phyloP scores from a whole-genome alignment of 306 rosid genomes.

The Prunus mira region DNA sequence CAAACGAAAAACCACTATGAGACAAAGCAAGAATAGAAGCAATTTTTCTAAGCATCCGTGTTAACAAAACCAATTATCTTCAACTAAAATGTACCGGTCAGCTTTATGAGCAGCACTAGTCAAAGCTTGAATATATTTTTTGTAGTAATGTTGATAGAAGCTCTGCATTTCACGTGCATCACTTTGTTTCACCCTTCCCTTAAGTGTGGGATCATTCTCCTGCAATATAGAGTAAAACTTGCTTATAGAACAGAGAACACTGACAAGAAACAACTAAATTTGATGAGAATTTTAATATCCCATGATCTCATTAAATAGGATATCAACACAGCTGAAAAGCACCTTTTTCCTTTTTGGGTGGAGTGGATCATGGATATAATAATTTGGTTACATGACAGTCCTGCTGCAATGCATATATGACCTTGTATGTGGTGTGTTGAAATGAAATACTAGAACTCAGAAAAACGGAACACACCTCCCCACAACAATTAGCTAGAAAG shows the following conservation, averaged over 20 bases:
- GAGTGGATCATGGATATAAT: neutral
- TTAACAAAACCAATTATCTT: conserved; percentile 6
- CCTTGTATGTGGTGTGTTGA: neutral
- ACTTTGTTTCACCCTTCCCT: conserved; percentile 91
- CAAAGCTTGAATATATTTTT: conserved; percentile 93
- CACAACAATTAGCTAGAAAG: neutral
- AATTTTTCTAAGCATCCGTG: neutral
- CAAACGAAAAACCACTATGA: conserved; percentile 18
- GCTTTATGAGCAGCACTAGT: conserved; percentile 93
- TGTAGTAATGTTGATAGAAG: conserved; percentile 94
- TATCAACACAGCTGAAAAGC: neutral
- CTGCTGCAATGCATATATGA: neutral
- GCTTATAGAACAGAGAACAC: conserved; percentile 14
- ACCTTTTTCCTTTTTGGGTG: neutral
- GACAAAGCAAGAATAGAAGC: conserved; percentile 16
- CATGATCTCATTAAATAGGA: neutral
- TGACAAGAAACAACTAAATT: neutral
- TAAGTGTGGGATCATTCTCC: conserved; percentile 97
- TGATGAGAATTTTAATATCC: neutral
- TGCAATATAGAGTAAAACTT: conserved; percentile 21
- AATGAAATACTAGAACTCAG: neutral
- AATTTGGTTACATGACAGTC: neutral
- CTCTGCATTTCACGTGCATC: conserved; percentile 99
- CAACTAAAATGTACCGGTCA: conserved; percentile 63
- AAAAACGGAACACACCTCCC: neutral